Base-by-base conservation (phyloP, 148 eudicot genomes). In the Rheum nobile region DNA sequence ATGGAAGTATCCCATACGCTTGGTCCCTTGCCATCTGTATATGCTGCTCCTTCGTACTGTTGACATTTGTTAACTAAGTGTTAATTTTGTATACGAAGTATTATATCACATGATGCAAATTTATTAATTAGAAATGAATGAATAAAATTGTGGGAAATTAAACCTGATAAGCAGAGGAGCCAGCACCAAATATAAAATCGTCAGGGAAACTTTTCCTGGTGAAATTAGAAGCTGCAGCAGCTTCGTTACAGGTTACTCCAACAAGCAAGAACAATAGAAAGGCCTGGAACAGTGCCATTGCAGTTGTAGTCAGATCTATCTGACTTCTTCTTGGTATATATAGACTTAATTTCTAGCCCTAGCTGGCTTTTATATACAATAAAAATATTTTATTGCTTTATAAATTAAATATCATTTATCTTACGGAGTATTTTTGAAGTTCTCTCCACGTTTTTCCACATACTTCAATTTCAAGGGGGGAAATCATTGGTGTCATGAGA, bases 111-210 rank as follows among this genome's bases (percentile, higher is more conserved):
- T n/a, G n/a, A n/a, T n/a, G n/a, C n/a, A n/a, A 39, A 19, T 28
- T 21, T 3, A 21, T 34, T 68, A 5, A 21, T 39, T 21, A 4
- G 3, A 68, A 17, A 37, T 63, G 5, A 35, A 37, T 19, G 28
- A 22, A 5, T 0, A 10, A 2, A 24, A 24, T 17, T 31, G 10
- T 19, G n/a, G 8, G 19, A 13, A 37, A 35, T 0, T 35, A n/a
- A 59, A 71, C 73, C 73, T 71, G 73, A 71, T 71, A 71, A 71
- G 73, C 73, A 8, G 73, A 21, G 1, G 73, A 71, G 73, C 73
- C 73, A 71, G 50, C 50, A 10, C 73, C 73, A 13, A 71, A 71
- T 7, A 71, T 41, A 14, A 71, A 71, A 21, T 43, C 73, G 2
- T 39, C 17, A n/a, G 73, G 73, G 31, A 71, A 71, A 38, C 0